Base-by-base conservation (phyloP, 768 basidiomycete genomes). In the Rhodocollybia butyracea region DNA sequence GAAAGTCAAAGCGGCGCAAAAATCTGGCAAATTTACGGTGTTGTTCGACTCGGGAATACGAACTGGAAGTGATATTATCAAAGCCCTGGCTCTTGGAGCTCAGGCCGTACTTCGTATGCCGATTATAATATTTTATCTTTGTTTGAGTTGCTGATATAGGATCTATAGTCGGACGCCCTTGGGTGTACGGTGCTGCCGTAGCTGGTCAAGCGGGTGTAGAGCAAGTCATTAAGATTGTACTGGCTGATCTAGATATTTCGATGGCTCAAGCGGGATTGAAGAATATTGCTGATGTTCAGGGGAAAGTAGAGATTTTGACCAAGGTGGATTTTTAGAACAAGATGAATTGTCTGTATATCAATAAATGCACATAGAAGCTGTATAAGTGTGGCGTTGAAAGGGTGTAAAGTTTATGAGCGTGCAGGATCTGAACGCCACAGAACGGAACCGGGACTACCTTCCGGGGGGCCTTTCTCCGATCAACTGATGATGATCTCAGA, bases 21-120 rank as follows among this genome's bases (percentile, higher is more conserved):
- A 65, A 5, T 68, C 76, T 12, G 88, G 88, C 1, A 79, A 79
- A 55, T 68, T 91, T 36, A 84, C 86, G 1, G 70, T 94, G 32
- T 71, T 94, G 3, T 91, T 88, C 61, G 86, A 88, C 64, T 92
- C 85, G 48, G 91, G 93, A 6, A 86, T 94, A 56, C 82, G 93
- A 19, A 89, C 86, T 0, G 93, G 90, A 11, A 81, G 83, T 41
- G 94, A 96, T 59, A 81, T 94, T 43, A 76, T 92, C 68, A 90
- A 91, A 68, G 93, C 94, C 0, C 70, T 94, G 27, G 91, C 91
- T 1, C 75, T 95, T 0, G 92, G 94, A 39, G 93, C 94, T 7
- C 86, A 94, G 61, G 91, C 76, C 7, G 84, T 94, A 15, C 67
- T 94, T 19, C 74, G 84, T 91, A 60, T 61, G 88, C 27, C 53